Evolutionary conservation across 2,329 filamentous ascomycete species (phyloP).

Genomic region (Fusarium miscanthi): DNA sequence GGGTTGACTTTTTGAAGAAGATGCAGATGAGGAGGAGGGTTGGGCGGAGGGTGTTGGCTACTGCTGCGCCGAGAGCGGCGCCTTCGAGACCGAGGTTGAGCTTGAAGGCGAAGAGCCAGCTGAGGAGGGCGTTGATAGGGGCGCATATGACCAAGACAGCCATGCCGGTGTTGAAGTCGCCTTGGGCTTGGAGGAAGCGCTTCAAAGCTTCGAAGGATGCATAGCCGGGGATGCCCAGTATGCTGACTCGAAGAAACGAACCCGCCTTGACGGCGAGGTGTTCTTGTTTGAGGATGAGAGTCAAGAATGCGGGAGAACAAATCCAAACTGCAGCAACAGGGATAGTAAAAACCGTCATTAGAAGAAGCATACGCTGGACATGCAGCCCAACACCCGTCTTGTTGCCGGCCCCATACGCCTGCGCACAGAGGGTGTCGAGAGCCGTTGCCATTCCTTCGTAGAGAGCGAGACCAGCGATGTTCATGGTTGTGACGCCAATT

Average conservation of each 20-base stretch:
- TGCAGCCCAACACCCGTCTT: constrained; percentile 62
- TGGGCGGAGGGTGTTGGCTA: constrained; percentile 61
- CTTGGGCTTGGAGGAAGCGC: constrained; percentile 65
- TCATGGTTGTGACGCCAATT: constrained; percentile 64
- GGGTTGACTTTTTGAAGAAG: constrained; percentile 51
- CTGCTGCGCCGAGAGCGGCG: constrained; percentile 61
- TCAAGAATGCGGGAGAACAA: constrained; percentile 58
- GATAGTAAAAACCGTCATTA: constrained; percentile 59
- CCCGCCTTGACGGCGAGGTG: constrained; percentile 61
- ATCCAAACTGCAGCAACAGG: constrained; percentile 63
- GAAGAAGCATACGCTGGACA: constrained; percentile 62
- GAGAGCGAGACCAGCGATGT: constrained; percentile 63
- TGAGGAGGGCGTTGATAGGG: constrained; percentile 60
- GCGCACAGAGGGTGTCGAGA: constrained; percentile 43
- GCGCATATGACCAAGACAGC: constrained; percentile 59
- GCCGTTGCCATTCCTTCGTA: constrained; percentile 46
- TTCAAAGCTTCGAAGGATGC: constrained; percentile 65
- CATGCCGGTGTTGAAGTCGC: constrained; percentile 62
- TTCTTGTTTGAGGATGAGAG: constrained; percentile 59
- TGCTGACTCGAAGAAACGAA: constrained; percentile 59
- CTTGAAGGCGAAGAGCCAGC: constrained; percentile 60
- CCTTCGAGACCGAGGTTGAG: constrained; percentile 60
- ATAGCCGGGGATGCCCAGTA: constrained; percentile 64
- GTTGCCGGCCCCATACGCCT: constrained; percentile 52
- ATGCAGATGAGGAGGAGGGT: constrained; percentile 60